Base-by-base conservation (phyloP, 2,329 filamentous ascomycete genomes). In the Stromatinia cepivora region DNA sequence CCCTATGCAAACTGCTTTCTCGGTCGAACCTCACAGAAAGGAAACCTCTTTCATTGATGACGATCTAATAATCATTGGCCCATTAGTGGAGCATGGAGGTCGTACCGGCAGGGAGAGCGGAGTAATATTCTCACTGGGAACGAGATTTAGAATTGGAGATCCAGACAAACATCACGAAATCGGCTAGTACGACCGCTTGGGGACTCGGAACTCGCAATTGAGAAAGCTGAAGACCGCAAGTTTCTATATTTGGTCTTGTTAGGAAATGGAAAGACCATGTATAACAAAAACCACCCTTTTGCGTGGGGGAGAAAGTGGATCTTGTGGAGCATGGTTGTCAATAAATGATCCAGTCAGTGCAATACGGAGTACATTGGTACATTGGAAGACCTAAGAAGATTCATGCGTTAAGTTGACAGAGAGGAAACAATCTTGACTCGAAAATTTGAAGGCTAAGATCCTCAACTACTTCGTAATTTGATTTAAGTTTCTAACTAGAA, bases 1-100 rank as follows among this genome's bases (percentile, higher is more conserved):
- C 66, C 57, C 45, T 67, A 67, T 63, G 28, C 56, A 67, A 67
- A 67, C 62, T 67, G 58, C 66, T 45, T 56, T 66, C 39, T 42
- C 48, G 34, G 28, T 62, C 54, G 52, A 66, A 53, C 36, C 66
- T 50, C 54, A 36, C 56, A 34, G 56, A 42, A 63, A 45, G 56
- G 57, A 68, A 48, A n/a, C 31, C 54, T 52, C 66, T 67, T 28
- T 61, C 28, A 52, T 39, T 28, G 54, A 61, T 67, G 56, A 45
- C 56, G 66, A 67, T 62, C 56, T 15, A 42, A 31, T 31, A 31
- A 20, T n/a, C 52, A 45, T 36, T 36, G 31, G 45, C 31, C 31
- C 46, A 52, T 63, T 39, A 53, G 46, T 64, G 46, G 46, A 53
- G 61, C 46, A 52, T 34, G 9, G 46, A 64, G 34, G 46, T 64